Evolutionary conservation across 768 basidiomycete species (phyloP), one percentile per base, ranked within the genome.

Genomic region (Amanita muscaria): DNA sequence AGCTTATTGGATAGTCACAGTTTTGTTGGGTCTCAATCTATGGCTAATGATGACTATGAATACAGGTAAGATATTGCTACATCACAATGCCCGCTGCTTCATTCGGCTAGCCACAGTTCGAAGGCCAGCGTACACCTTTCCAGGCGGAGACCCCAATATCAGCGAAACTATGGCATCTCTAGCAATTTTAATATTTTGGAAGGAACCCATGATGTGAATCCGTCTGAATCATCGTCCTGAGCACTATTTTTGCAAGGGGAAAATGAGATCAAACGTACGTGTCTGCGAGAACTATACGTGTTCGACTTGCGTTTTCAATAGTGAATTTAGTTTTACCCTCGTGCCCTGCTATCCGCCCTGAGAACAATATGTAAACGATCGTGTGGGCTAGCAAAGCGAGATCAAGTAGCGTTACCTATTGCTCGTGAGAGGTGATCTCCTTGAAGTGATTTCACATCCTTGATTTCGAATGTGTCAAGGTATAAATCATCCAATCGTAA

Each of bases 301-400:
- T 99, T 46, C 94, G 77, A 53, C 84, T 93, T 2, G 92, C 78
- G 56, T 98, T 99, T 69, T 99, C 96, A 44, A 99, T 98, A 2
- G 93, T 92, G 62, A 97, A 98, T 61, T 96, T 93, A 9, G 93
- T 97, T 68, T 97, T 97, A 34, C 96, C 96, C 51, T 96, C 92
- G 60, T 99, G 92, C 4, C 96, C 96, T 9, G 96, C 96, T 59
- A 99, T 98, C 53, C 96, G 93, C 53, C 91, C 88, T 89, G 53
- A 8, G 42, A 42, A 36, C 21, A 40, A 18, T 14, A 15, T 29
- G 46, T 51, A 15, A 57, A 44, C 16, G 47, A 40, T 25, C 29
- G 41, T 33, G 10, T 27, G 15, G 40, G 18, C 12, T 36, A 32
- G 8, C 16, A 14, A n/a, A 47, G 21, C 38, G 18, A 27, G 46